These are phyloP conservation scores for Leccinum olivaceoglutinosum DNA, from an alignment of 1,284 basidiomycete species.

Conservation along the genomic window DNA sequence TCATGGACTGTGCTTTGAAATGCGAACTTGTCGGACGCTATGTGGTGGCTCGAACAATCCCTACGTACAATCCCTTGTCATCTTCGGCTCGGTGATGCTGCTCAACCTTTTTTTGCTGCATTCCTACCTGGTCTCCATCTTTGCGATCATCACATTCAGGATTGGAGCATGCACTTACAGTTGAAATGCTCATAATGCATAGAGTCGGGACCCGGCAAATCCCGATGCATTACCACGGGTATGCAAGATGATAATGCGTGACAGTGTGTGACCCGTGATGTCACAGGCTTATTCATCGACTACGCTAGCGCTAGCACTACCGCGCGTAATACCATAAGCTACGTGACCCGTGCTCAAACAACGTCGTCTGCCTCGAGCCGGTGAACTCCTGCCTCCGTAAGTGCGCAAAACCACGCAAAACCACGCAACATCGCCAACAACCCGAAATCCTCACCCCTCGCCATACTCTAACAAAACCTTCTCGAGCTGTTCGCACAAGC, in stretches of 20 bases:
- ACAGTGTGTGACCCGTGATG: not conserved
- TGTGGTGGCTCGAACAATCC: constrained; percentile 1
- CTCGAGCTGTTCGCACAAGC: not conserved
- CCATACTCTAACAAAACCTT: not conserved
- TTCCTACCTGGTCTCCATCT: constrained; percentile 5
- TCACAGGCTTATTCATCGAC: not conserved
- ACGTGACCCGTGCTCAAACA: no score
- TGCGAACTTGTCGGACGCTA: constrained; percentile 4
- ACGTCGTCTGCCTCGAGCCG: no score
- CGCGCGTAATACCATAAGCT: no score
- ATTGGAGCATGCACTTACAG: constrained; percentile 62
- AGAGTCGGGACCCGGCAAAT: not conserved
- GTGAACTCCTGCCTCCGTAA: no score
- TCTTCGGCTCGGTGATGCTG: constrained; percentile 16
- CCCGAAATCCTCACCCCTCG: not conserved
- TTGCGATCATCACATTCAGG: constrained; percentile 32
- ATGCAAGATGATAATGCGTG: not conserved
- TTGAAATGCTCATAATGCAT: not conserved
- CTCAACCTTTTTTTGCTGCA: constrained; percentile 7
- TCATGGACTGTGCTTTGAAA: constrained; percentile 2
- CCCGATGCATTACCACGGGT: not conserved
- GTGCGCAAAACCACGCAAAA: no score
- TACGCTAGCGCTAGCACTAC: no score
- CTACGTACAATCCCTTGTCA: not conserved
- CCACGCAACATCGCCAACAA: not conserved